These are phyloP conservation scores for Fusarium floridanum DNA, from an alignment of 2,329 filamentous ascomycete species.

Conservation along the genomic window DNA sequence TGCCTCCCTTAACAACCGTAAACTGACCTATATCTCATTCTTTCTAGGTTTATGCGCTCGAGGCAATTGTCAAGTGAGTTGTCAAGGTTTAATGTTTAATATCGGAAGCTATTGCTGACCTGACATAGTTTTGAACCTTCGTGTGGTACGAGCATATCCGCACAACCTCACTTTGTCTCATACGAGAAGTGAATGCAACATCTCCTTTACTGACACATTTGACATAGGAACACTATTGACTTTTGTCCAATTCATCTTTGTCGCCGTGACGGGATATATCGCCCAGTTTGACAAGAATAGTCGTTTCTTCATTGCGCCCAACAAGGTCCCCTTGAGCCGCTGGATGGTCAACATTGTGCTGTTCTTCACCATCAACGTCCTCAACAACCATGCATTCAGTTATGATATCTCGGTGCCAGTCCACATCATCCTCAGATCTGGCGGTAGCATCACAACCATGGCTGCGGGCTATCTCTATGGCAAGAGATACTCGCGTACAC, in stretches of 20 bases:
- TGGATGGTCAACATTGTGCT: conserved; percentile 91
- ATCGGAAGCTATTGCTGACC: conserved; percentile 26
- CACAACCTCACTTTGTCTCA: not conserved
- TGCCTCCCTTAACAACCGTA: not conserved
- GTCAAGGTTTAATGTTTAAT: not conserved
- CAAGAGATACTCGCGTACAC: conserved; percentile 83
- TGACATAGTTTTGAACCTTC: conserved; percentile 79
- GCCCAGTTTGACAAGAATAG: conserved; percentile 78
- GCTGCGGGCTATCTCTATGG: conserved; percentile 88
- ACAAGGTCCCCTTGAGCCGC: conserved; percentile 83
- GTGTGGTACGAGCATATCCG: conserved; percentile 70
- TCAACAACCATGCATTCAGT: conserved; percentile 98
- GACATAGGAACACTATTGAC: conserved; percentile 81
- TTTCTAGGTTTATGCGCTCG: conserved; percentile 88
- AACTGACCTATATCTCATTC: conserved; percentile 39
- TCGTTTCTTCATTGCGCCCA: conserved; percentile 80
- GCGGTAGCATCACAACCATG: conserved; percentile 96
- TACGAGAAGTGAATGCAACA: not conserved
- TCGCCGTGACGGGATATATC: conserved; percentile 81
- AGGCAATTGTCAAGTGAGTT: conserved; percentile 91
- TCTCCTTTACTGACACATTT: conserved; percentile 30
- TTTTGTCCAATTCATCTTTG: conserved; percentile 90
- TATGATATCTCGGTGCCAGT: conserved; percentile 97
- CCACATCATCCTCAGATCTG: conserved; percentile 95
- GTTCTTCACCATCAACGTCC: conserved; percentile 92